Base-by-base conservation (phyloP, 768 basidiomycete genomes). In the Tulasnella sp. region DNA sequence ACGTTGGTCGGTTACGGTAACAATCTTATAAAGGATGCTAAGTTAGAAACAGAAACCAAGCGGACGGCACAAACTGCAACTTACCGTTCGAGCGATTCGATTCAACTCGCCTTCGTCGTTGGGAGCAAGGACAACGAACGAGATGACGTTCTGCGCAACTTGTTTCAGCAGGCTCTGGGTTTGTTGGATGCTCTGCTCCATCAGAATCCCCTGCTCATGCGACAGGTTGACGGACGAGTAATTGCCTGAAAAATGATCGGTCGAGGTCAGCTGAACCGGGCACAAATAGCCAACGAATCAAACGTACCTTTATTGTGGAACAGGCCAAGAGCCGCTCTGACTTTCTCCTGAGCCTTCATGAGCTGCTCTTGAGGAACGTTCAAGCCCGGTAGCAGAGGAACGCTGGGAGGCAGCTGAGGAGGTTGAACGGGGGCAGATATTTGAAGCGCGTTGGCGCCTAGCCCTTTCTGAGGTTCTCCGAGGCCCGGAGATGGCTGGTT, bases 21-120 rank as follows among this genome's bases (percentile, higher is more conserved):
- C 72, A 3, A 80, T 3, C 79, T 80, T 37, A 28, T 7, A 31
- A 42, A 44, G 28, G 31, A 44, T 75, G 69, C 42, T 0, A 28
- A n/a, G 37, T 80, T 4, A 44, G 77, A 31, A 18, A 73, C n/a
- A 73, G 69, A 46, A 74, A 42, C 41, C 11, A 37, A 50, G 22
- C 28, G 24, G 24, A 16, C 9, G 28, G 4, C 16, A 1, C n/a
- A 31, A n/a, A n/a, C 0, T 20, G 7, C 7, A 9, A 73, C 72
- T 20, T 46, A 80, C 79, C 28, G 44, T 60, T 18, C 34, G 28
- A 20, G 31, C 58, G 46, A 75, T 72, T 42, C 16, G 41, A 18
- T 80, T 80, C 31, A 80, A 69, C 73, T 72, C 79, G 8, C 72
- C 8, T n/a, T 73, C 72, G 31, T 80, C 79, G 37, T 80, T 41